A percentile compares a stretch with the other conserved stretches of the same genome.
Conservation (phyloP, 164 flowering plant genomes). For the Chloranthus sessilifolius region DNA sequence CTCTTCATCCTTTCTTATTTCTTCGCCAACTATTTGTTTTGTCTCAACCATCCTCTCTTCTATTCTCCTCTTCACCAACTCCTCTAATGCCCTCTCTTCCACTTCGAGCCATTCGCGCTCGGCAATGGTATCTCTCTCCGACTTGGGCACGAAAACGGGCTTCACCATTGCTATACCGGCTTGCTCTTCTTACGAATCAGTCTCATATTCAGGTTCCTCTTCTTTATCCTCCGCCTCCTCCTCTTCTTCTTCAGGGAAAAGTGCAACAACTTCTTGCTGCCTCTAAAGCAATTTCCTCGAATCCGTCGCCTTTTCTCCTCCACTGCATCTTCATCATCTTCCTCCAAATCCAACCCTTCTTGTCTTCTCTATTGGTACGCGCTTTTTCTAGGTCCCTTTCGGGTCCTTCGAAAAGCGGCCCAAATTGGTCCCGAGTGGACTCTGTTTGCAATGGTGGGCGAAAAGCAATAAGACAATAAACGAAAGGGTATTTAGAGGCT, state of each 20-base stretch:
- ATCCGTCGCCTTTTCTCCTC: conserved; percentile 68
- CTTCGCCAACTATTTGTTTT: conserved; percentile 67
- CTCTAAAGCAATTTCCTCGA: conserved; percentile 51
- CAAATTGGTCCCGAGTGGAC: too few relatives aligned
- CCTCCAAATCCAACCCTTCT: conserved; percentile 58
- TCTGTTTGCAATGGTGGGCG: too few relatives aligned
- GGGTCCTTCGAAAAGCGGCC: too few relatives aligned
- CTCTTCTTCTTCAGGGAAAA: conserved; percentile 49
- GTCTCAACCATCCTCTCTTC: conserved; percentile 74
- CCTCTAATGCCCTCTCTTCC: conserved; percentile 72
- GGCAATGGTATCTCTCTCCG: conserved; percentile 78
- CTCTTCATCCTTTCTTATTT: conserved; percentile 62
- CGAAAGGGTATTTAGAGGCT: too few relatives aligned
- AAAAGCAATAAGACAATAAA: too few relatives aligned
- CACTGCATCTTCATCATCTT: conserved; percentile 75
- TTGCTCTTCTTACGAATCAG: conserved; percentile 79
- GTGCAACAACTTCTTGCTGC: conserved; percentile 40
- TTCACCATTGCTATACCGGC: conserved; percentile 71
- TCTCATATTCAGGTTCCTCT: conserved; percentile 91
- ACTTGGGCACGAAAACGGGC: conserved; percentile 80
- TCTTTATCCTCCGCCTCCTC: conserved; percentile 60
- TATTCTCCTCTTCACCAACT: conserved; percentile 40
- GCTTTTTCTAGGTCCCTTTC: too few relatives aligned
- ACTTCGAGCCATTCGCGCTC: conserved; percentile 82
- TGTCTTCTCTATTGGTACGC: too few relatives aligned